Base-by-base conservation (phyloP, 441 rosid genomes). In the Gossypium gossypioides region DNA sequence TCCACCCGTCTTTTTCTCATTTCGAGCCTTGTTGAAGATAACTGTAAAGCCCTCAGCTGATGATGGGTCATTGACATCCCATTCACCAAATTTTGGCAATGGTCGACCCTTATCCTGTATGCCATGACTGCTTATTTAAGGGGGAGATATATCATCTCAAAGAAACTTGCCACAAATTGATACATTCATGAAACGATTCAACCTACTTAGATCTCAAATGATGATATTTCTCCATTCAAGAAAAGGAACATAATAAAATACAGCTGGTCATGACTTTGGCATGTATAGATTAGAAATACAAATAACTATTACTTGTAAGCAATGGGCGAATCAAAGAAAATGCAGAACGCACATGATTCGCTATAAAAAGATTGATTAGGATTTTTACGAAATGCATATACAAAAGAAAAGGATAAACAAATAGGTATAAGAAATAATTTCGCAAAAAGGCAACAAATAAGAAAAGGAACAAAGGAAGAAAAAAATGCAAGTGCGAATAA, bases 41-140 rank as follows among this genome's bases (percentile, higher is more conserved):
- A 90, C 89, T 9, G 97, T 89, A 77, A 87, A 92, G 64, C 96
- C 97, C 82, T 92, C 97, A 27, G 96, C 97, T 40, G 46, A 40
- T 40, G 46, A 40, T 40, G 46, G 46, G 46, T 40, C 46, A 10
- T 40, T 40, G 13, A 89, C 95, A 84, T 92, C 95, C 96, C 97
- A 92, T 76, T 92, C 97, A 9, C 97, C 97, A 68, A 92, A 92
- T 84, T 90, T 90, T 25, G 97, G 97, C 84, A 92, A 81, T 10
- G 97, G 95, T 10, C 78, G 90, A 74, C 89, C 95, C 82, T 82
- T 88, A 19, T 88, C 95, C 97, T 89, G 80, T 34, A 56, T 50
- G 71, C 25, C 75, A 61, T 9, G 61, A 61, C 66, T 64, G 25
- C 59, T 44, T n/a, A 37, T 7, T 18, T 6, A 63, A 6, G 19